Evolutionary conservation across 192 early-diverging fungal genomes (phyloP).

Genomic region (Coemansia biformis): DNA sequence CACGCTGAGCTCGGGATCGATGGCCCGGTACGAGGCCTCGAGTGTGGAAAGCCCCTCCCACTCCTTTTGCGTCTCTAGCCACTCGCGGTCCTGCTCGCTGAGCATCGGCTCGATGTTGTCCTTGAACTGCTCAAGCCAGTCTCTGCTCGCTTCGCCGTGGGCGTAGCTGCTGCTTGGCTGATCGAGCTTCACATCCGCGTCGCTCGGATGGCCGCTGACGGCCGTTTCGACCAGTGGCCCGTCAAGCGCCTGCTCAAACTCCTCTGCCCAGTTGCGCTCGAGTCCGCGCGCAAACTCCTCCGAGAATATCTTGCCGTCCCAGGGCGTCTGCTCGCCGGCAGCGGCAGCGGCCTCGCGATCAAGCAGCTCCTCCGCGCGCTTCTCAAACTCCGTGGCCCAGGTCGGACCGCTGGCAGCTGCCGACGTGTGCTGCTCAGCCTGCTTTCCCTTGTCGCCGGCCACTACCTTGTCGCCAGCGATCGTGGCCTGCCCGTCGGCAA

Average conservation of each 20-base stretch:
- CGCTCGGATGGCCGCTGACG: conserved; percentile 47
- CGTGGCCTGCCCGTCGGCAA: conserved; percentile 80
- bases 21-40: conserved; percentile 33
- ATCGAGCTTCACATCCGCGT: conserved; percentile 53
- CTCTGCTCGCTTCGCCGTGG: conserved; percentile 45
- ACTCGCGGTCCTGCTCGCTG: conserved; percentile 58
- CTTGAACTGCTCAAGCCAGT: conserved; percentile 67
- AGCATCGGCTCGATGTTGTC: conserved; percentile 65
- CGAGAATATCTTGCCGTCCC: conserved; percentile 53
- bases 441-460: conserved; percentile 30
- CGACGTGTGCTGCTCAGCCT: no score
- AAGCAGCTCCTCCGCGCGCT: conserved; percentile 51
- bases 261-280: conserved; percentile 57
- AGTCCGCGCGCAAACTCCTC: conserved; percentile 55
- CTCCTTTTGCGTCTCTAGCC: conserved; percentile 68
- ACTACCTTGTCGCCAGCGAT: conserved; percentile 86
- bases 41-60: conserved; percentile 56
- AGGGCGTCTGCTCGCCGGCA: conserved; percentile 29
- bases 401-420: conserved; percentile 45
- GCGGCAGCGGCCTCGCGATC: conserved; percentile 39
- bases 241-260: conserved; percentile 53
- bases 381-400: conserved; percentile 70
- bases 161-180: conserved; percentile 52
- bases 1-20: conserved; percentile 55
- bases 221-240: conserved; percentile 40